Percentiles rank a stretch among this genome's conserved stretches.
phyloP scores from a whole-genome alignment of 2,329 filamentous ascomycete genomes.

The Claviceps quebecensis region DNA sequence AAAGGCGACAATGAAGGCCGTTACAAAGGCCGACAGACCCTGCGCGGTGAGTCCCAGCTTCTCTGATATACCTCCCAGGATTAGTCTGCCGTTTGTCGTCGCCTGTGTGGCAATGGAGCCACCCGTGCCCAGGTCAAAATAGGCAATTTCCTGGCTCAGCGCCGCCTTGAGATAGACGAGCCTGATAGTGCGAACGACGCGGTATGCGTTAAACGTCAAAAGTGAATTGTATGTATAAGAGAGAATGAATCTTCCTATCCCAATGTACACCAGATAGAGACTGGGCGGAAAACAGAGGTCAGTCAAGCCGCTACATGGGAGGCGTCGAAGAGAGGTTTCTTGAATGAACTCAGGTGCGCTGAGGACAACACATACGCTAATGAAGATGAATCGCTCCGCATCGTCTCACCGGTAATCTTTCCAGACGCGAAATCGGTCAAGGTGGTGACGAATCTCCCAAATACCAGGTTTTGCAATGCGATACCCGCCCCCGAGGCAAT shows the following conservation, averaged over 20 bases:
- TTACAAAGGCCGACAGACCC: slow-evolving; percentile 22
- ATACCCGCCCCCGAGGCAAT: slow-evolving; percentile 24
- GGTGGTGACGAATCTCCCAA: slow-evolving; percentile 22
- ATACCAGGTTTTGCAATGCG: slow-evolving; percentile 25
- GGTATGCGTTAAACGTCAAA: slow-evolving; percentile 35
- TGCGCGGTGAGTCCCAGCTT: slow-evolving; percentile 27
- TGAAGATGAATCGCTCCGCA: slow-evolving; percentile 15
- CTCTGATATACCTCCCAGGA: slow-evolving; percentile 26
- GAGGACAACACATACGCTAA: slow-evolving; percentile 19
- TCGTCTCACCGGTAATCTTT: slow-evolving; percentile 11
- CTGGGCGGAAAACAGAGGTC: slow-evolving; percentile 14
- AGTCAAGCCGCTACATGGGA: too few relatives aligned
- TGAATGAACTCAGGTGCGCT: too few relatives aligned
- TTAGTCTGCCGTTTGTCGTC: slow-evolving; percentile 29
- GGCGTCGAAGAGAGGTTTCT: too few relatives aligned
- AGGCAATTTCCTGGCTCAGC: slow-evolving; percentile 34
- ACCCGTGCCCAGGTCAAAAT: slow-evolving; percentile 29
- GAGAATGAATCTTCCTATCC: slow-evolving; percentile 36
- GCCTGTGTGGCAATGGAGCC: slow-evolving; percentile 29
- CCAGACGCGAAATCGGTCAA: slow-evolving; percentile 20
- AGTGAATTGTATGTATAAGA: slow-evolving; percentile 31
- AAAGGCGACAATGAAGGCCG: slow-evolving; percentile 26
- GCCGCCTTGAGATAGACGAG: slow-evolving; percentile 35
- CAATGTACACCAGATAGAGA: slow-evolving; percentile 45
- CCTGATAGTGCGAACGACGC: slow-evolving; percentile 34